These are phyloP conservation scores for Suhomyces anneliseae DNA, from an alignment of 1,139 yeast species.

Conservation along the genomic window DNA sequence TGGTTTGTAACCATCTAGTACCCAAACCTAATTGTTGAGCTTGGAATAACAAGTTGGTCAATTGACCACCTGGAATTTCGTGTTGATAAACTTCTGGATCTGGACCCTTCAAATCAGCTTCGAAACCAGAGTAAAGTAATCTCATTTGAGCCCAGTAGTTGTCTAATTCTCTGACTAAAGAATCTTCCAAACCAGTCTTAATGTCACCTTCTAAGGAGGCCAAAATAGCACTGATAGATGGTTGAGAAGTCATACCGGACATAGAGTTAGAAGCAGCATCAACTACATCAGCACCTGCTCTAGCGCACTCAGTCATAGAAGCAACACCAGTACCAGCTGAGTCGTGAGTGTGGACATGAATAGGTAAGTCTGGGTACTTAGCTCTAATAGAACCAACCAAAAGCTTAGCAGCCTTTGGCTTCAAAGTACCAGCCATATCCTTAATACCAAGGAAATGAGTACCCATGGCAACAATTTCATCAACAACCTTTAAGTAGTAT, in stretches of 20 bases:
- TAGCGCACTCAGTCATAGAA: constrained; percentile 90
- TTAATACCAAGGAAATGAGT: constrained; percentile 96
- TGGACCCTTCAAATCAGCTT: constrained; percentile 98
- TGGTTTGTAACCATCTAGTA: constrained; percentile 92
- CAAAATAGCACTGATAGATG: constrained; percentile 87
- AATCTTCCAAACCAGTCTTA: constrained; percentile 68
- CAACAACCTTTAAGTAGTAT: constrained; percentile 81
- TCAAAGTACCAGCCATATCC: constrained; percentile 99
- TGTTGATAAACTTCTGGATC: constrained; percentile 98
- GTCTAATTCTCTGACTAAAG: constrained; percentile 78
- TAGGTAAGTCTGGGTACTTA: constrained; percentile 89
- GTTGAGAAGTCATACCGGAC: constrained; percentile 99
- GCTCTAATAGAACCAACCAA: constrained; percentile 80
- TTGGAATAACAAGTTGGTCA: constrained; percentile 95
- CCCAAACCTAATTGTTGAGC: constrained; percentile 99
- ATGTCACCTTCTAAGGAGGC: constrained; percentile 90
- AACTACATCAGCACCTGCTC: constrained; percentile 97
- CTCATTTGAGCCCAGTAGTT: constrained; percentile 99
- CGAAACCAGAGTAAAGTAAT: constrained; percentile 91
- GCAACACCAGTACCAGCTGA: constrained; percentile 99
- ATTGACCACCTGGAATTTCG: constrained; percentile 99
- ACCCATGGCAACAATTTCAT: constrained; percentile 86
- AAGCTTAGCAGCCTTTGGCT: constrained; percentile 87
- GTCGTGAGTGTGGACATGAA: constrained; percentile 98
- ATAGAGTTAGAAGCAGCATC: constrained; percentile 96